Base-by-base conservation (phyloP, 257 asterid genomes). In the Eucommia ulmoides region DNA sequence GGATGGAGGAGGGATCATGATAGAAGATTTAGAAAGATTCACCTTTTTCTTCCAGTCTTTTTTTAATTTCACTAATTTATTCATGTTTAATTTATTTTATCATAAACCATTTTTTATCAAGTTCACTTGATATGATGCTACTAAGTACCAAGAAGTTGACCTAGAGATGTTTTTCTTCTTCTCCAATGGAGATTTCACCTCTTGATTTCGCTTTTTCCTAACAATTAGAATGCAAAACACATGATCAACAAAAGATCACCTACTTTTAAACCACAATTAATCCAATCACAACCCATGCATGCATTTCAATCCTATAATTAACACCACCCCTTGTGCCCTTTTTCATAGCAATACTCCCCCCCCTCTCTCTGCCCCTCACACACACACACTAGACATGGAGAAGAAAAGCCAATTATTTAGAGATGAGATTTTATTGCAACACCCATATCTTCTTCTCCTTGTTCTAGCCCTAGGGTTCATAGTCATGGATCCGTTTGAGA, bases 401-500 rank as follows among this genome's bases (percentile, higher is more conserved):
- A 74, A 65, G 45, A 63, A 51, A 54, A 16, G 65, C 56, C 55
- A 55, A 9, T 64, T 51, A 26, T 41, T 70, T 23, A 69, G 55
- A 52, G 69, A 74, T 19, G 70, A 69, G 24, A 8, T 74, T 42
- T 62, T 69, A 7, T 57, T 73, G 64, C 85, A 72, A 51, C 86
- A 78, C 48, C 82, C 79, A 1, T 76, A 53, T 23, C 52, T 78
- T 24, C 42, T 79, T 6, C 50, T 77, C n/a, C 26, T 72, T 45
- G 66, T 73, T 3, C 53, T 79, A 3, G 62, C 60, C 8, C 16
- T 79, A 20, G 76, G 83, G 51, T 64, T 82, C 45, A 42, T 89
- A 2, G 46, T 66, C 15, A 70, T 68, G 67, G 97, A 85, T 63
- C 97, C 97, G 1, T 73, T 89, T 8, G 76, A 65, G 14, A 20